These are phyloP conservation scores for Yamadazyma dendronema DNA, from an alignment of 1,139 yeast species.

Conservation along the genomic window DNA sequence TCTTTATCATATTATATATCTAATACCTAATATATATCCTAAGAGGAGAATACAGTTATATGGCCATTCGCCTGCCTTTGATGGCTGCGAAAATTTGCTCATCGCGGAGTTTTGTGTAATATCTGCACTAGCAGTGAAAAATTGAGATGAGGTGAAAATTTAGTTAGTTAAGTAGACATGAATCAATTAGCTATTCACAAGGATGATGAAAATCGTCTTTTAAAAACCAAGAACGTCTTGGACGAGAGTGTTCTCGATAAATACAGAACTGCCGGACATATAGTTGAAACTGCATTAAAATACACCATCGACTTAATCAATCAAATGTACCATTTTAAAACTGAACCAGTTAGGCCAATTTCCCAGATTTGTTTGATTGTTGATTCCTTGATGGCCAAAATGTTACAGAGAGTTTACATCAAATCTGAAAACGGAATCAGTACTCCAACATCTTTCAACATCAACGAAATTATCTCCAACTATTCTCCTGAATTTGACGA, in stretches of 20 bases:
- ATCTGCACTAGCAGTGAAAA: not conserved
- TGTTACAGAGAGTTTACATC: conserved; percentile 52
- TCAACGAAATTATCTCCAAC: conserved; percentile 74
- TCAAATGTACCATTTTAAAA: conserved; percentile 61
- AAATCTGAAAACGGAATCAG: conserved; percentile 86
- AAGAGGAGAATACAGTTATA: not conserved
- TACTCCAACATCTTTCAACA: conserved; percentile 84
- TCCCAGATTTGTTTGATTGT: conserved; percentile 81
- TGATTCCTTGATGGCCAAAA: conserved; percentile 65
- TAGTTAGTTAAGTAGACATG: conserved; percentile 7
- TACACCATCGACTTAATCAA: conserved; percentile 67
- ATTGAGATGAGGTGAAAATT: conserved; percentile 4
- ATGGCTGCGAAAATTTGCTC: not conserved
- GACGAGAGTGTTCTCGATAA: conserved; percentile 65
- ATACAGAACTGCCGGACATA: conserved; percentile 87
- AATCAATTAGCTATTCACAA: conserved; percentile 61
- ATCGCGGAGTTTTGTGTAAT: not conserved
- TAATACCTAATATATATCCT: not conserved
- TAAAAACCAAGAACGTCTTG: conserved; percentile 72
- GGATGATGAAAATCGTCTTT: conserved; percentile 70
- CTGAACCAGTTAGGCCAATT: conserved; percentile 48
- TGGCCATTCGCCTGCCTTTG: not conserved
- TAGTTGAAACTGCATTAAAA: conserved; percentile 80
- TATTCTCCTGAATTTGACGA: conserved; percentile 84
- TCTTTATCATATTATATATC: not conserved